Evolutionary conservation across 2,329 filamentous ascomycete species (phyloP), one percentile per base, ranked within the genome.

Genomic region (Fusarium sp.): DNA sequence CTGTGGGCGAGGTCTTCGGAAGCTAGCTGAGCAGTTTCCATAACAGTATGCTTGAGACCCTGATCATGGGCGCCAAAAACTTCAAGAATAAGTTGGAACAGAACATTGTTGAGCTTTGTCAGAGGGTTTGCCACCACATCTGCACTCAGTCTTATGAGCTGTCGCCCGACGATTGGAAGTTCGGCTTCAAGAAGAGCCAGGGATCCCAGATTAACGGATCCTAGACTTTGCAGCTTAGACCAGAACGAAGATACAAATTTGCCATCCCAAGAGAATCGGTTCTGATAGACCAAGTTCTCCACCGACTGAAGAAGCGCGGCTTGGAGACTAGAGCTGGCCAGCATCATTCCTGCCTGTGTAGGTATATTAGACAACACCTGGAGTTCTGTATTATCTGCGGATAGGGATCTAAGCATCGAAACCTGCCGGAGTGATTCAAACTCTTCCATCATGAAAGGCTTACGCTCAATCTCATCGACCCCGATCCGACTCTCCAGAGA

Each of bases 171-270:
- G 6, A 87, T 82, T 12, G 89, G 89, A 53, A 93, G 80, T 75
- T 94, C 92, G 2, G 84, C 82, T 78, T 92, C 90, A 1, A 94
- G 83, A 20, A 91, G 83, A 46, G 87, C 84, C 50, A 94, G 81
- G 44, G 89, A 88, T 48, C 85, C 85, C 41, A 94, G 81, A 48
- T 83, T 87, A 1, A 90, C 88, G 27, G 85, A 82, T 15, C 81
- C 80, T 20, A 90, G 78, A 3, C 79, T 81, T 54, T 86, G 82
- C 49, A 92, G 79, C 71, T 86, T 90, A 17, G 83, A 81, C 72
- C 93, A 81, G 6, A 93, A 75, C 1, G 85, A 85, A 18, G 76
- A 70, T 6, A 78, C 67, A 46, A 85, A 77, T 54, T 79, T 81
- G 20, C 83, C 83, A 55, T 83, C 78, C 82, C 83, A 84, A 8